Percentiles rank a stretch among this genome's conserved stretches.
phyloP scores from a whole-genome alignment of 495 filamentous ascomycete species.

The Annulohypoxylon bovei region DNA sequence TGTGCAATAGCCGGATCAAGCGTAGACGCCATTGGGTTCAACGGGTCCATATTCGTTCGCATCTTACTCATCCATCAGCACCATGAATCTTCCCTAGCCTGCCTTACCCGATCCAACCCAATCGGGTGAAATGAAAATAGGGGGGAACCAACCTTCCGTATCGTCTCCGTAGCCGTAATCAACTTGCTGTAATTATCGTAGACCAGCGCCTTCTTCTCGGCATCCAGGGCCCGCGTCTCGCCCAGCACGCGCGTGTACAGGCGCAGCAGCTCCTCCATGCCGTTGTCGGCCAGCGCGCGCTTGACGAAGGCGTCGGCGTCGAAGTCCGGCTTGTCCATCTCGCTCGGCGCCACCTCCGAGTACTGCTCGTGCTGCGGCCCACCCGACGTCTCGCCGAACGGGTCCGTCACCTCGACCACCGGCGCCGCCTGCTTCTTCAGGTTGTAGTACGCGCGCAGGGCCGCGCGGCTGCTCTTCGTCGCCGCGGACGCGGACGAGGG shows the following conservation, averaged over 20 bases:
- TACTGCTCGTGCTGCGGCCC: conserved; percentile 35
- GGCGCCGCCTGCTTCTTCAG: conserved; percentile 64
- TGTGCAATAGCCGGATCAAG: conserved; percentile 80
- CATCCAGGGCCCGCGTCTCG: conserved; percentile 90
- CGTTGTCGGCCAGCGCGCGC: conserved; percentile 69
- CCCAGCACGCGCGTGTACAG: conserved; percentile 71
- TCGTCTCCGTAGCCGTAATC: conserved; percentile 94
- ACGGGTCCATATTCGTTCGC: conserved; percentile 78
- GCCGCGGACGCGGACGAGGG: conserved; percentile 49
- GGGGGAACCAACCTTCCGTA: conserved; percentile 67
- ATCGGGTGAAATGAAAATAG: background rate
- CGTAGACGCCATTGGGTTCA: conserved; percentile 74
- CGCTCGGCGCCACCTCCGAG: conserved; percentile 52
- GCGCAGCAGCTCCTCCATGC: conserved; percentile 70
- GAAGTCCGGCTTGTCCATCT: conserved; percentile 69
- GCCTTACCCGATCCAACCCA: background rate
- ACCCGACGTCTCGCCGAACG: conserved; percentile 35
- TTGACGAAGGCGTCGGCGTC: conserved; percentile 67
- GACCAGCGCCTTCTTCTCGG: conserved; percentile 94
- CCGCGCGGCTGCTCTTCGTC: conserved; percentile 67
- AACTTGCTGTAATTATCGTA: conserved; percentile 99
- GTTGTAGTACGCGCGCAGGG: conserved; percentile 94
- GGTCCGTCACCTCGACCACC: conserved; percentile 54
- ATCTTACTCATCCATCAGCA: conserved; percentile 55
- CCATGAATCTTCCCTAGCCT: background rate